Evolutionary conservation across 176 grass and related monocot species (phyloP), one percentile per base, ranked within the genome.

Genomic region (Raddia guianensis): DNA sequence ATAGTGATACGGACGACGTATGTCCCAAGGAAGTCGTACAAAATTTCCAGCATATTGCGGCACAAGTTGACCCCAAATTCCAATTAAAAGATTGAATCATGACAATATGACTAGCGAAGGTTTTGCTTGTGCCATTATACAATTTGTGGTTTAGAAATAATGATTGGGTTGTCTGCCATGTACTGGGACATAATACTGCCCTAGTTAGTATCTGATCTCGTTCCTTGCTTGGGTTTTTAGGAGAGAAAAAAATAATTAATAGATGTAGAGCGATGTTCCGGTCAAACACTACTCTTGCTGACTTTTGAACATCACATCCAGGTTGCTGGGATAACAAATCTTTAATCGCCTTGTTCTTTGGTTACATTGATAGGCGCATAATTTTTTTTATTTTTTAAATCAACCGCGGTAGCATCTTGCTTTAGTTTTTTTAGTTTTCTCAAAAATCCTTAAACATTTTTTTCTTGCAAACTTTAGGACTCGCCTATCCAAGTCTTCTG

Each of bases 21-120:
- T 50, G 5, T 74, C 12, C 8, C 6, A 45, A 76, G 12, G 55
- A 74, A 55, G 2, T 18, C 14, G 11, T 68, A 69, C 44, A 83
- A 3, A 21, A 43, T 47, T 64, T 49, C 42, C 18, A 50, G 45
- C 16, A 48, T 49, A 59, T 49, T 13, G 15, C 50, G 2, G 0
- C 42, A 7, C 19, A 35, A 42, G 76, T 69, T 62, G 70, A 40
- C 12, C 16, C 70, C 43, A 18, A 33, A 16, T 60, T 47, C 70
- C 43, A 18, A 33, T 12, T 60, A 70, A 14, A 49, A 49, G 16
- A 74, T 47, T 66, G 80, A 85, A 47, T 35, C 62, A 62, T 47
- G 68, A 85, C 71, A n/a, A n/a, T n/a, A n/a, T 69, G 70, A 9
- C 7, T 20, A 33, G 49, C 51, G 79, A 73, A 19, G 80, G 42